These are phyloP conservation scores for Huiozyma naganishii DNA, from an alignment of 805 yeast genomes.

Conservation along the genomic window DNA sequence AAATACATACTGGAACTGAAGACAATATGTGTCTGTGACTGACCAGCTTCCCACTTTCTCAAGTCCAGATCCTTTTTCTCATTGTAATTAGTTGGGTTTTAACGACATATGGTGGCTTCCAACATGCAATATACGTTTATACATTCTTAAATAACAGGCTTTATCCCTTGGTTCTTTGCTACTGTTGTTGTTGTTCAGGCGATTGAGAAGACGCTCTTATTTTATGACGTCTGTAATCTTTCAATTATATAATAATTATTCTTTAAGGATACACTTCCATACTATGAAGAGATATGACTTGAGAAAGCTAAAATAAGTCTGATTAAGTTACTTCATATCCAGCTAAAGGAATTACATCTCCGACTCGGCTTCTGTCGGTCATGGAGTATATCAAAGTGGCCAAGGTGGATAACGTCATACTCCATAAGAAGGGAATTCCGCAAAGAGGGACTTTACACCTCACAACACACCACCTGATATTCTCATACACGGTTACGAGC, in stretches of 20 bases:
- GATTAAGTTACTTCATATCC: too few species aligned
- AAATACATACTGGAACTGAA: constrained; percentile 42
- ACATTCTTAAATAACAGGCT: not conserved
- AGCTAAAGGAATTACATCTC: too few species aligned
- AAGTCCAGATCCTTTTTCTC: not conserved
- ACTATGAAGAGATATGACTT: too few species aligned
- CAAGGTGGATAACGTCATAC: constrained; percentile 40
- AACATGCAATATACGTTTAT: not conserved
- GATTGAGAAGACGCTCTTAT: too few species aligned
- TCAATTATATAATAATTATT: too few species aligned
- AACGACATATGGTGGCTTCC: not conserved
- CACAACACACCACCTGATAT: constrained; percentile 68
- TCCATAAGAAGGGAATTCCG: constrained; percentile 47
- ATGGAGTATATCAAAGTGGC: constrained; percentile 52
- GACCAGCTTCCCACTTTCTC: not conserved
- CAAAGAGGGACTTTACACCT: constrained; percentile 54
- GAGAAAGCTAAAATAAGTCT: too few species aligned
- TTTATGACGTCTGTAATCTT: too few species aligned
- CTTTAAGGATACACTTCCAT: too few species aligned
- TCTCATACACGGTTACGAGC: constrained; percentile 28
- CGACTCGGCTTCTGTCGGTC: not conserved
- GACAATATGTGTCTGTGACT: constrained; percentile 18
- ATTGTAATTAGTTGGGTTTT: not conserved
- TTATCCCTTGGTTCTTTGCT: too few species aligned
- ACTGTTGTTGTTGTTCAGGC: not conserved